Evolutionary conservation across 805 yeast species (phyloP), one percentile per base, ranked within the genome.

Genomic region (Yamadazyma sp.): DNA sequence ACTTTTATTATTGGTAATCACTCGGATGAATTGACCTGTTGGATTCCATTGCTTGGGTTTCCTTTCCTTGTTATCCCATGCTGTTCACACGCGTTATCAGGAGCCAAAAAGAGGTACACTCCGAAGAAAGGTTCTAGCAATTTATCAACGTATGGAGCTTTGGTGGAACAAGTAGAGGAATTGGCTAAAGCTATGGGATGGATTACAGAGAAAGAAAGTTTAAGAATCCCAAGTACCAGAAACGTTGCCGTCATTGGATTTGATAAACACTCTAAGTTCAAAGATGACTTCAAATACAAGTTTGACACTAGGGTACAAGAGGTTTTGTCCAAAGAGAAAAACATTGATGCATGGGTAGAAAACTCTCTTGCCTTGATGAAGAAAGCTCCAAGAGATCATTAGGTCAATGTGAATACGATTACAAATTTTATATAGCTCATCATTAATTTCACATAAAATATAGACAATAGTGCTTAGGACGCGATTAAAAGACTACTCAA

Each of bases 1-100:
- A 82, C 95, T 0, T 91, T 91, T 52, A 61, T 90, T 23, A 89
- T 91, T 30, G 98, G 98, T 1, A 91, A 91, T 56, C 98, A 91
- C 55, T 85, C 95, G 1, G 98, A 91, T 57, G 98, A 91, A 55
- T 70, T 91, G 40, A 90, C 97, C 0, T 84, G 95, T 48, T 91
- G 98, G 97, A 80, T 91, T 24, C 98, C 98, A 3, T 64, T 91
- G 8, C 62, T 91, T 8, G 89, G 88, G 0, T 84, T 73, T 45
- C 96, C 96, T 5, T 91, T 87, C 56, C 67, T 91, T 69, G 95
- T 88, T 7, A 86, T 91, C 28, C 98, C 98, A 8, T 91, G 98
- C 57, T 91, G 98, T 58, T 89, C 97, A 0, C 96, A 91, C 59
- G 78, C 84, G 2, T 70, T 91, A 28, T 75, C 81, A 5, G 98